A percentile compares a stretch with the other conserved stretches of the same genome.
phyloP scores from a whole-genome alignment of 1,284 basidiomycete genomes.

The Ustilago sp. region DNA sequence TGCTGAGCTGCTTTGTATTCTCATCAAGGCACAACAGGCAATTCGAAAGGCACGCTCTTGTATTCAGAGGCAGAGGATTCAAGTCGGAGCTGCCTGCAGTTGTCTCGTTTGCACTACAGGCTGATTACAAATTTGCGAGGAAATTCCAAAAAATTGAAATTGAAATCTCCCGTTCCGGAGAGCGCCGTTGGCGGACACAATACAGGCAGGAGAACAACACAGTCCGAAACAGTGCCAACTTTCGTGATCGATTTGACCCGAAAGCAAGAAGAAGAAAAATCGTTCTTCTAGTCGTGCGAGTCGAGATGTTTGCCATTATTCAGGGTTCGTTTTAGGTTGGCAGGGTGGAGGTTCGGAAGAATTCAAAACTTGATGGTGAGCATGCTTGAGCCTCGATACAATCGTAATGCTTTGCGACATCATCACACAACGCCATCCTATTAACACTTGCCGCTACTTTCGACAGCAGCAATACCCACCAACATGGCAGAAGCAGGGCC shows the following conservation, averaged over 20 bases:
- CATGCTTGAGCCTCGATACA: background rate
- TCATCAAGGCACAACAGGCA: background rate
- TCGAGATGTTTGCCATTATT: background rate
- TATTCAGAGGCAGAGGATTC: background rate
- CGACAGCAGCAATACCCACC: background rate
- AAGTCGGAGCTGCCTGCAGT: background rate
- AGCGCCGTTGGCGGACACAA: conserved; percentile 15
- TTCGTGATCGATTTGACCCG: conserved; percentile 41
- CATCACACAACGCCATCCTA: conserved; percentile 2
- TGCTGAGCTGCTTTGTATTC: conserved; percentile 5
- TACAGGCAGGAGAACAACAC: background rate
- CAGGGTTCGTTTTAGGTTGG: conserved; percentile 8
- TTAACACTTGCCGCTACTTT: background rate
- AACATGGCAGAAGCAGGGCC: conserved; percentile 46
- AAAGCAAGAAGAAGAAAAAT: background rate
- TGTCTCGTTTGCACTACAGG: background rate
- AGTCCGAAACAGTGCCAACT: conserved; percentile 13
- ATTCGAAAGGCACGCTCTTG: too few relatives aligned
- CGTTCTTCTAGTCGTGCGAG: conserved; percentile 35
- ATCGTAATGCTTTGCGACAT: background rate
- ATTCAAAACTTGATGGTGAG: conserved; percentile 1
- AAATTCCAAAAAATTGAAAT: background rate
- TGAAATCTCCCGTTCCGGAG: conserved; percentile 23
- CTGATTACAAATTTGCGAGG: background rate
- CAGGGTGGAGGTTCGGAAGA: conserved; percentile 41